Conservation (phyloP, 1,139 yeast genomes). For the Wickerhamomyces sp. region DNA sequence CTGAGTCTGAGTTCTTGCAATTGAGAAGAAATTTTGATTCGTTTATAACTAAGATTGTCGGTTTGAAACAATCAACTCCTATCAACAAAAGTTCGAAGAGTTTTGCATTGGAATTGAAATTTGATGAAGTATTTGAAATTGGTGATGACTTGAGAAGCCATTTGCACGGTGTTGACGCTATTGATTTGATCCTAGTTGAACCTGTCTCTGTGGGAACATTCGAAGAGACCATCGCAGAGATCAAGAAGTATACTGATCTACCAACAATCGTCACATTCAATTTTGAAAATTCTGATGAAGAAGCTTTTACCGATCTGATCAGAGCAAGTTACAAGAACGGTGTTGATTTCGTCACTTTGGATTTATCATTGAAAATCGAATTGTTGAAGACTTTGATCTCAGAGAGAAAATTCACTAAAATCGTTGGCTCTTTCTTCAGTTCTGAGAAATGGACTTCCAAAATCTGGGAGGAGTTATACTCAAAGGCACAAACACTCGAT, state of each 20-base stretch:
- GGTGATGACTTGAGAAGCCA: constrained; percentile 47
- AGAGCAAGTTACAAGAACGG: constrained; percentile 65
- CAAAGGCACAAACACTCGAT: constrained; percentile 58
- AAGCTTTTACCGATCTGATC: constrained; percentile 50
- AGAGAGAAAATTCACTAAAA: constrained; percentile 54
- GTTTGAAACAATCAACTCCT: constrained; percentile 35
- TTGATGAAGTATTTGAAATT: constrained; percentile 47
- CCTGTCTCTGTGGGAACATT: constrained; percentile 49
- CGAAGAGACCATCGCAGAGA: constrained; percentile 65
- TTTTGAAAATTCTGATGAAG: constrained; percentile 43
- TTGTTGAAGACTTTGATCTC: constrained; percentile 37
- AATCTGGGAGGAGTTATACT: constrained; percentile 72
- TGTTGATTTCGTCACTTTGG: constrained; percentile 50
- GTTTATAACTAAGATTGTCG: constrained; percentile 61
- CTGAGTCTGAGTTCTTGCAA: constrained; percentile 47
- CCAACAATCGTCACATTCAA: constrained; percentile 79
- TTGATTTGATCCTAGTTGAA: constrained; percentile 78
- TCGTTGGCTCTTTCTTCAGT: constrained; percentile 83
- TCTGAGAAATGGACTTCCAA: constrained; percentile 58
- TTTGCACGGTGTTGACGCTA: constrained; percentile 68
- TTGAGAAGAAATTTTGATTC: constrained; percentile 56
- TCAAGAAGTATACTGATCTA: constrained; percentile 58
- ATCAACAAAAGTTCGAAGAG: constrained; percentile 57
- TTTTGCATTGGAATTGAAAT: constrained; percentile 62
- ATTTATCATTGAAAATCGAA: constrained; percentile 36